phyloP scores from a whole-genome alignment of 1,139 yeast species.

The Arxiozyma telluris region DNA sequence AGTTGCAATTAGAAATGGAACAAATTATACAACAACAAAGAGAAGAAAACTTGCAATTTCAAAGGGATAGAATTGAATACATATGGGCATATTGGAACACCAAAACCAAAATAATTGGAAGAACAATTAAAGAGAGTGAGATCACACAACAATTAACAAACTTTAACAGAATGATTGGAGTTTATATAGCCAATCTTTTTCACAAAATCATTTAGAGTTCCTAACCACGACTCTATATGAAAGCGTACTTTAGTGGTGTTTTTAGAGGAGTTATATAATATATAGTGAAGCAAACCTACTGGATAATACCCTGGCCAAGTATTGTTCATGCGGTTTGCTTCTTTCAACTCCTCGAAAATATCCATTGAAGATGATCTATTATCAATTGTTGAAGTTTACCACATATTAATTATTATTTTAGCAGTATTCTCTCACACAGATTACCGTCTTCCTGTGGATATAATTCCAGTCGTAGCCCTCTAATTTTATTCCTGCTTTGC shows the following conservation, averaged over 20 bases:
- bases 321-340: not conserved
- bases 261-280: no score
- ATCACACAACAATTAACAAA: not conserved
- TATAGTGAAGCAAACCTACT: not conserved
- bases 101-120: no score
- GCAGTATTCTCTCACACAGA: not conserved
- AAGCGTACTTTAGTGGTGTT: no score
- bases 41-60: not conserved
- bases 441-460: not conserved
- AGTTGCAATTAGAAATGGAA: no score
- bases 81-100: not conserved
- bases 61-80: no score
- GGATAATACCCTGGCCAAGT: not conserved
- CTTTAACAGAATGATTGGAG: no score
- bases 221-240: no score
- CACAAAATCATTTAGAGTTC: no score
- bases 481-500: no score
- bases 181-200: no score
- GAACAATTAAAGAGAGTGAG: not conserved
- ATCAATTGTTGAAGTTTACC: not conserved
- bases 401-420: no score
- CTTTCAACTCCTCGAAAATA: not conserved
- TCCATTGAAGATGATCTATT: not conserved
- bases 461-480: not conserved
- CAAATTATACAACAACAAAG: not conserved